phyloP scores from a whole-genome alignment of 768 basidiomycete genomes.

The Termitomyces sp. region DNA sequence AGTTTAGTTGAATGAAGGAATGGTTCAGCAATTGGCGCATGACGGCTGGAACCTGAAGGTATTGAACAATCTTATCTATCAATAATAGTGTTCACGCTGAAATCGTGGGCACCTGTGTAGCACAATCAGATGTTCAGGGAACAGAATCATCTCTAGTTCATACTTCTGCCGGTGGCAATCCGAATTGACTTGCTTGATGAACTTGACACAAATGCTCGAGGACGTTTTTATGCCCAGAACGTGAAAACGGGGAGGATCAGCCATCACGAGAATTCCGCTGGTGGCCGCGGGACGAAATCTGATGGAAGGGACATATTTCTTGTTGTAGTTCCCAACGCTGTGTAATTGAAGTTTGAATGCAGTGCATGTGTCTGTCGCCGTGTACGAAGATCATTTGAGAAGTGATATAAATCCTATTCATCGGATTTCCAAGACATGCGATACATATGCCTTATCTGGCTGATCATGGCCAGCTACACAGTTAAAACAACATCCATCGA shows the following conservation, averaged over 20 bases:
- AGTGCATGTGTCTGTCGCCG: not conserved
- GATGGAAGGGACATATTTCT: not conserved
- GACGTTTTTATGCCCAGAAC: not conserved
- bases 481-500: not conserved
- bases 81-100: not conserved
- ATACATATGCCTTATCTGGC: not conserved
- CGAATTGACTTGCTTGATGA: not conserved
- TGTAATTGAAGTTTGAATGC: not conserved
- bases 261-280: not conserved
- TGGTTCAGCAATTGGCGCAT: not conserved
- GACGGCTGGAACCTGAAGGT: not conserved
- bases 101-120: not conserved
- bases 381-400: not conserved
- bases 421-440: not conserved
- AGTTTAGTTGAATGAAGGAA: not conserved
- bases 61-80: not conserved
- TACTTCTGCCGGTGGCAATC: not conserved
- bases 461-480: not conserved
- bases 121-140: not conserved
- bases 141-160: not conserved
- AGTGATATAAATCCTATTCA: too few species aligned
- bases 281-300: not conserved
- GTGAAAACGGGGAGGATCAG: not conserved
- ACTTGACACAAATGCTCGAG: not conserved
- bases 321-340: not conserved